phyloP scores from a whole-genome alignment of 257 asterid genomes.

The Rauvolfia tetraphylla region DNA sequence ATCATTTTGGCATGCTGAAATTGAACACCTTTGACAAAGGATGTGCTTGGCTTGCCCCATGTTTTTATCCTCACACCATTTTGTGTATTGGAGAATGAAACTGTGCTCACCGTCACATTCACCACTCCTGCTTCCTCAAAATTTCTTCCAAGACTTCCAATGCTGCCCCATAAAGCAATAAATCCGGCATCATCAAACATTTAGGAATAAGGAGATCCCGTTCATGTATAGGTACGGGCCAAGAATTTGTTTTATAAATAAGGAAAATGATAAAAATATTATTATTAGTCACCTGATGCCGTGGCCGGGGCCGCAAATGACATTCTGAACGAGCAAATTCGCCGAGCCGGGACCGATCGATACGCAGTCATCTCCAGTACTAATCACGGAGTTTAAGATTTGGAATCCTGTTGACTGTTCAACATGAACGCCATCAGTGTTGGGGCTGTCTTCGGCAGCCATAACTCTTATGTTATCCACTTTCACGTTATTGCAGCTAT shows the following conservation, averaged over 20 bases:
- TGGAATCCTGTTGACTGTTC: conserved; percentile 20
- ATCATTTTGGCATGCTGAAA: conserved; percentile 19
- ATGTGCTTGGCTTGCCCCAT: conserved; percentile 21
- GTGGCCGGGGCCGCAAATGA: conserved; percentile 33
- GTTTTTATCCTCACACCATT: conserved; percentile 25
- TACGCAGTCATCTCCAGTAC: conserved; percentile 34
- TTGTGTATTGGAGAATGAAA: conserved; percentile 7
- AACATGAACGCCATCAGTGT: conserved; percentile 34
- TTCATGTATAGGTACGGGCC: no score
- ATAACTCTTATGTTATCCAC: conserved; percentile 18
- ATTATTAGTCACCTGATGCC: conserved; percentile 27
- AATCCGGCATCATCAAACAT: not conserved
- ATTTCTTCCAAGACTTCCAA: conserved; percentile 23
- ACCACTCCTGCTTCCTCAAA: conserved; percentile 17
- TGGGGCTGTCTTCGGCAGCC: conserved; percentile 27
- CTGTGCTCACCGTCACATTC: conserved; percentile 15
- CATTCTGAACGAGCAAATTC: conserved; percentile 19
- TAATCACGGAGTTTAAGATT: conserved; percentile 21
- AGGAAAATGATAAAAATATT: not conserved
- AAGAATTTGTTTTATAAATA: no score
- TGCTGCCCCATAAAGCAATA: conserved; percentile 7
- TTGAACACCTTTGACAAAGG: conserved; percentile 13
- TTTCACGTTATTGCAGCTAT: conserved; percentile 21
- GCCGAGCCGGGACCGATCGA: conserved; percentile 33
- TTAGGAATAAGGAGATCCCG: no score